Base-by-base conservation (phyloP, 2,329 filamentous ascomycete species). In the Arthrinium puccinioides region DNA sequence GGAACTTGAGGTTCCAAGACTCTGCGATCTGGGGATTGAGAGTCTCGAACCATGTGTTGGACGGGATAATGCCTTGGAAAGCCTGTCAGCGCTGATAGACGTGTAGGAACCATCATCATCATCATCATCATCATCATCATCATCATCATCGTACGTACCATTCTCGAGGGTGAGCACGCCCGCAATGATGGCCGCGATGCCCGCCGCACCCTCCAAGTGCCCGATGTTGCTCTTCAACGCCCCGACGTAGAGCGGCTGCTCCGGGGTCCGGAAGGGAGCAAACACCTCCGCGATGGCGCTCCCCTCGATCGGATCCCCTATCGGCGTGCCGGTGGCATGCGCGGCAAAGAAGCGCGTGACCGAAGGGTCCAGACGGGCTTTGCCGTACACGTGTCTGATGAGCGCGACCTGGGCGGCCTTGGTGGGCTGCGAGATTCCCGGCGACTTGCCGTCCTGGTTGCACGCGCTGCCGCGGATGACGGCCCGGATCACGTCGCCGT, bases 271-370 rank as follows among this genome's bases (percentile, higher is more conserved):
- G 9, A 41, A 42, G 0, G 47, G 44, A 4, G 57, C 63, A n/a
- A 74, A 57, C 0, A 66, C 62, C 36, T 66, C 57, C 0, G 67
- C 64, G 16, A 74, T 60, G 8, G 70, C 70, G 24, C 63, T 62
- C 2, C 69, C 55, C 44, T 75, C 71, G 11, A 25, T 25, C 23
- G 23, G 23, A 25, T 25, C 23, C 13, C n/a, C n/a, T n/a, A n/a
- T n/a, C n/a, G n/a, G 65, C 0, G 76, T 81, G 4, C 76, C 0
- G 76, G n/a, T 81, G 6, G 76, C 76, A 44, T 73, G 74, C 23
- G 71, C 74, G 46, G 78, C 74, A 29, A 76, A 66, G 38, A 69
- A 78, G 1, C 55, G 63, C 0, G 72, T 76, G 24, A 69, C 58
- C 3, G 51, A 41, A 21, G 64, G 62, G 28, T 62, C 53, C 4